phyloP scores from a whole-genome alignment of 257 asterid species.

The Hygrophila difformis region DNA sequence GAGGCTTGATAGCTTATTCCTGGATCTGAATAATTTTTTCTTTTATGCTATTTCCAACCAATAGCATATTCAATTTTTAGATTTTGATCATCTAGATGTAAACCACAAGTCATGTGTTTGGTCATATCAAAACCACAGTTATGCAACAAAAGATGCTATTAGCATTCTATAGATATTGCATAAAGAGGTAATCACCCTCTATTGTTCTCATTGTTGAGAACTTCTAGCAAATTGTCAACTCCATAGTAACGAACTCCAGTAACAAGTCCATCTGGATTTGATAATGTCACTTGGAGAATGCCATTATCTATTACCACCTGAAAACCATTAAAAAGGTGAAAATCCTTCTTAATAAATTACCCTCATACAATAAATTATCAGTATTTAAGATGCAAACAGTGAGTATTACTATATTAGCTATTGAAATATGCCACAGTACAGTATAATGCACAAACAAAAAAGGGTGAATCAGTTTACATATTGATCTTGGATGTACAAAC shows the following conservation, averaged over 20 bases:
- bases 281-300: slow-evolving; percentile 40
- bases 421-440: background rate
- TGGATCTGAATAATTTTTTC: slow-evolving; percentile 6
- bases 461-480: slow-evolving; percentile 30
- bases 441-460: background rate
- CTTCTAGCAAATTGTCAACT: slow-evolving; percentile 47
- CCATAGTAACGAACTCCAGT: slow-evolving; percentile 40
- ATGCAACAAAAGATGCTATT: background rate
- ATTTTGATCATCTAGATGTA: background rate
- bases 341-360: too few species aligned
- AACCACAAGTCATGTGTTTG: background rate
- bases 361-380: too few species aligned
- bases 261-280: slow-evolving; percentile 48
- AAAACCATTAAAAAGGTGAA: slow-evolving; percentile 1
- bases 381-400: too few species aligned
- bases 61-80: background rate
- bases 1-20: background rate
- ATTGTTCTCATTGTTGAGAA: slow-evolving; percentile 39
- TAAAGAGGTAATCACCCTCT: slow-evolving; percentile 32
- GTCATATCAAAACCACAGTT: background rate
- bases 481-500: slow-evolving; percentile 46
- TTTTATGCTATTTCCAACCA: background rate
- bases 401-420: background rate
- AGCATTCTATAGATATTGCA: background rate
- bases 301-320: slow-evolving; percentile 56